These are phyloP conservation scores for Calocybe gambosa DNA, from an alignment of 1,284 basidiomycete species.

Conservation along the genomic window DNA sequence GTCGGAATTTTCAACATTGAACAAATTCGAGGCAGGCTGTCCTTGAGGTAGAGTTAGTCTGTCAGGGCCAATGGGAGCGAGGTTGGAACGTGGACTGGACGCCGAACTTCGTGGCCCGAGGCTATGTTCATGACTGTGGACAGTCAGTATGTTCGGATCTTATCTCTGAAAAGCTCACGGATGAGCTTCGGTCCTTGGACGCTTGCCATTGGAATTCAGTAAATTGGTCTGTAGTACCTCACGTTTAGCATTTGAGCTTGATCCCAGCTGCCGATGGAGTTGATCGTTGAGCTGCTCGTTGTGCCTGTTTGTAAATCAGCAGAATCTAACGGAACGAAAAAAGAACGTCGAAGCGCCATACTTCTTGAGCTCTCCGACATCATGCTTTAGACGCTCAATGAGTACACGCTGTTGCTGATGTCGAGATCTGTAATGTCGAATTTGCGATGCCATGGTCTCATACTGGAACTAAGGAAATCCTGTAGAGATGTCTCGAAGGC, in stretches of 20 bases:
- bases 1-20: constrained; percentile 19
- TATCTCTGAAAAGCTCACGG: constrained; percentile 32
- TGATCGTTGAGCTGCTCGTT: constrained; percentile 44
- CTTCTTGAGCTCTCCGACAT: constrained; percentile 53
- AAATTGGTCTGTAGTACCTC: constrained; percentile 26
- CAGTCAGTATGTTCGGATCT: constrained; percentile 13
- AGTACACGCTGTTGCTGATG: constrained; percentile 46
- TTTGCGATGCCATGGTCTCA: constrained; percentile 62
- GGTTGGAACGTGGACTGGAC: constrained; percentile 52
- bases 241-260: constrained; percentile 17
- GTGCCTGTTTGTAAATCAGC: constrained; percentile 29
- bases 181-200: constrained; percentile 42
- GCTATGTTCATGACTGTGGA: constrained; percentile 19
- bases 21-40: constrained; percentile 43
- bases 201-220: constrained; percentile 56
- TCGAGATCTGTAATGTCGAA: constrained; percentile 52
- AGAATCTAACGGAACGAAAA: not conserved
- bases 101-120: constrained; percentile 29
- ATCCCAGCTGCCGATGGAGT: constrained; percentile 31
- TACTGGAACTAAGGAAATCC: constrained; percentile 57
- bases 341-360: constrained; percentile 24
- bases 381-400: constrained; percentile 43
- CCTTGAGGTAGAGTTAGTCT: constrained; percentile 54
- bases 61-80: constrained; percentile 45
- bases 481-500: constrained; percentile 1